Evolutionary conservation across 202 grass and related monocot genomes (phyloP).

Genomic region (Dendrocalamus latiflorus): DNA sequence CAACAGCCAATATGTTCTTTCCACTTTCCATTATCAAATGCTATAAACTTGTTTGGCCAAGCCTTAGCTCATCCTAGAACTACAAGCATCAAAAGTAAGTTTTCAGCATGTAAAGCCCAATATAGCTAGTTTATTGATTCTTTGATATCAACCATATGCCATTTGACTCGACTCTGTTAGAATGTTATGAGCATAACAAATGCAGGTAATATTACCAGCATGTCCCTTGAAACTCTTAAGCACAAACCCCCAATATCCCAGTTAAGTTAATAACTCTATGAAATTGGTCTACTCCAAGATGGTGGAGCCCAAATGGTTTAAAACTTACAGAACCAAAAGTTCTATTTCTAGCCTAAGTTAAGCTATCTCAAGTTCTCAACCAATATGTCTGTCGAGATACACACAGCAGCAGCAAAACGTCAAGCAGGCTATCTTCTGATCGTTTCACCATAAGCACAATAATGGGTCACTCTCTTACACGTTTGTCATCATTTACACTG

Average conservation of each 20-base stretch:
- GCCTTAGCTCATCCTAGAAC: slow-evolving; percentile 13
- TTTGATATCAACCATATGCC: not conserved
- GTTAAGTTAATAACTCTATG: not conserved
- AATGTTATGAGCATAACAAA: slow-evolving; percentile 1
- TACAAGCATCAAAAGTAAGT: not conserved
- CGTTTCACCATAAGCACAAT: not conserved
- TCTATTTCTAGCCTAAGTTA: not conserved
- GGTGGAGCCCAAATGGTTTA: not conserved
- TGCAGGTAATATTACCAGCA: not conserved
- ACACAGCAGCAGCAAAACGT: not conserved
- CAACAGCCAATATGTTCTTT: slow-evolving; percentile 5
- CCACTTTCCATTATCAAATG: slow-evolving; percentile 16
- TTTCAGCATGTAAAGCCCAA: slow-evolving; percentile 5
- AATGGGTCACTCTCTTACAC: not conserved
- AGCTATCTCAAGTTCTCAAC: not conserved
- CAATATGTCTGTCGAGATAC: not conserved
- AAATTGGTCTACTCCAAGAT: not conserved
- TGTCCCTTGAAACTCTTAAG: not conserved
- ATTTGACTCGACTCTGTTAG: not conserved
- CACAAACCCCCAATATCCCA: not conserved
- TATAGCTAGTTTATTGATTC: not conserved
- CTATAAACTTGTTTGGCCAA: slow-evolving; percentile 1
- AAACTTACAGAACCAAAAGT: slow-evolving; percentile 6
- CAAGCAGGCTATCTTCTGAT: not conserved
- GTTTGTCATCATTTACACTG: slow-evolving; percentile 2